These are phyloP conservation scores for Aspergillus heteromorphus DNA, from an alignment of 495 filamentous ascomycete genomes.

Conservation along the genomic window DNA sequence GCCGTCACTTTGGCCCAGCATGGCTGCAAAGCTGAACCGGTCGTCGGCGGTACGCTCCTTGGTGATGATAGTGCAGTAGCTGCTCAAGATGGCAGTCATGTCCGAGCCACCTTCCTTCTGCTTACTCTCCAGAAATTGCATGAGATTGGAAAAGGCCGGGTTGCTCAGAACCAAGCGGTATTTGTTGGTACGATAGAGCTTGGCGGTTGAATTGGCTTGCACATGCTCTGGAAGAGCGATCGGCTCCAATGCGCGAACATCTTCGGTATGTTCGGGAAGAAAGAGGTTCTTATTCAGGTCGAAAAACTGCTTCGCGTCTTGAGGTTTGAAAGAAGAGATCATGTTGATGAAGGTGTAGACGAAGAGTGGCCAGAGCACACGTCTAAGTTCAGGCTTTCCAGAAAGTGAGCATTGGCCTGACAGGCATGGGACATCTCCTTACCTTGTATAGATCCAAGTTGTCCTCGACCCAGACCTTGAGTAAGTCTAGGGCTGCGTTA, in stretches of 20 bases:
- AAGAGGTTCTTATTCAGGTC: constrained; percentile 62
- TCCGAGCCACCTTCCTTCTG: constrained; percentile 70
- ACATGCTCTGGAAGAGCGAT: constrained; percentile 75
- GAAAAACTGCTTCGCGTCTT: constrained; percentile 68
- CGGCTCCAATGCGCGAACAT: constrained; percentile 61
- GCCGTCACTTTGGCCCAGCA: constrained; percentile 62
- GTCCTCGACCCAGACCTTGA: constrained; percentile 79
- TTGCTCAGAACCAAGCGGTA: constrained; percentile 84
- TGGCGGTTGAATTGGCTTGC: constrained; percentile 60
- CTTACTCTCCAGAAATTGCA: constrained; percentile 83
- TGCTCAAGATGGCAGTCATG: constrained; percentile 69
- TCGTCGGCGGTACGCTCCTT: constrained; percentile 70
- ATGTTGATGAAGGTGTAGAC: constrained; percentile 87
- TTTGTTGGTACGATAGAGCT: constrained; percentile 74
- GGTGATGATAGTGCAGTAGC: constrained; percentile 64
- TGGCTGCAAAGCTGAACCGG: constrained; percentile 73
- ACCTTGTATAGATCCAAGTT: constrained; percentile 92
- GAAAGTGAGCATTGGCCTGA: background rate
- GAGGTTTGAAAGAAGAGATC: constrained; percentile 62
- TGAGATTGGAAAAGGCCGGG: constrained; percentile 68
- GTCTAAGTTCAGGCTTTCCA: constrained; percentile 71
- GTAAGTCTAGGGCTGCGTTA: constrained; percentile 43
- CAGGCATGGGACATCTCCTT: constrained; percentile 6
- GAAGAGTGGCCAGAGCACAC: constrained; percentile 87
- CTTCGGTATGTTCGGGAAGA: constrained; percentile 67